Conservation (phyloP, 768 basidiomycete genomes). For the Austroboletus festivus region DNA sequence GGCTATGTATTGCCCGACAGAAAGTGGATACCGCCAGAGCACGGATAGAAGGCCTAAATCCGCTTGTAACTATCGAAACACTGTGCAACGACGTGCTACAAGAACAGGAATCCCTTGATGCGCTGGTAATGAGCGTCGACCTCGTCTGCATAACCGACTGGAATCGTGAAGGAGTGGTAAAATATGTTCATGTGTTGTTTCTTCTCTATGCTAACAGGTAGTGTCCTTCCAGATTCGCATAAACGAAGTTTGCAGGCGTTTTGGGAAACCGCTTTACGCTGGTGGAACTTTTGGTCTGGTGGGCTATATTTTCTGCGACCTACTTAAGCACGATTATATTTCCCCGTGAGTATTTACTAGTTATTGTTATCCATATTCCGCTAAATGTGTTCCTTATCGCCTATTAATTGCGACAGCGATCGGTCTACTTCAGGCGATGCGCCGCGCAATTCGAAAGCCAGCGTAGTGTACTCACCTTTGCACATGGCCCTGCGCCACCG, state of each 20-base stretch:
- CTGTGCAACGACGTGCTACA: slow-evolving; percentile 49
- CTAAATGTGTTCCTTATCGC: slow-evolving; percentile 10
- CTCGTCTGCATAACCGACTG: slow-evolving; percentile 87
- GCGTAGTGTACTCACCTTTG: slow-evolving; percentile 64
- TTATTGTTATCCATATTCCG: slow-evolving; percentile 3
- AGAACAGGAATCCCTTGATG: slow-evolving; percentile 51
- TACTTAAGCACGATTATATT: slow-evolving; percentile 84
- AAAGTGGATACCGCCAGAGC: slow-evolving; percentile 81
- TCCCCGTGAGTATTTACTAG: slow-evolving; percentile 59
- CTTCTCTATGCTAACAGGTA: slow-evolving; percentile 5
- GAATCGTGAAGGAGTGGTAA: slow-evolving; percentile 65
- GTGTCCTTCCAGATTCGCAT: slow-evolving; percentile 56
- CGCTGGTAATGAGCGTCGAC: slow-evolving; percentile 65
- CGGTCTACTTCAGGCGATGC: slow-evolving; percentile 58
- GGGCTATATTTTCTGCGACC: slow-evolving; percentile 94
- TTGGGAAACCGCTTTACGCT: slow-evolving; percentile 81
- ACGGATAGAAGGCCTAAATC: slow-evolving; percentile 87
- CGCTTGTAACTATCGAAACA: slow-evolving; percentile 80
- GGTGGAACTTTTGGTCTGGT: slow-evolving; percentile 87
- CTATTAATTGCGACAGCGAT: slow-evolving; percentile 41
- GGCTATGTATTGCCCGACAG: slow-evolving; percentile 44
- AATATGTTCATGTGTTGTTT: slow-evolving; percentile 25
- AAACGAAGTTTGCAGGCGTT: slow-evolving; percentile 75
- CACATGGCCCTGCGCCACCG: slow-evolving; percentile 58
- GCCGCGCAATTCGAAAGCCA: slow-evolving; percentile 57